Base-by-base conservation (phyloP, 2,329 filamentous ascomycete genomes). In the Monosporascus sp. region DNA sequence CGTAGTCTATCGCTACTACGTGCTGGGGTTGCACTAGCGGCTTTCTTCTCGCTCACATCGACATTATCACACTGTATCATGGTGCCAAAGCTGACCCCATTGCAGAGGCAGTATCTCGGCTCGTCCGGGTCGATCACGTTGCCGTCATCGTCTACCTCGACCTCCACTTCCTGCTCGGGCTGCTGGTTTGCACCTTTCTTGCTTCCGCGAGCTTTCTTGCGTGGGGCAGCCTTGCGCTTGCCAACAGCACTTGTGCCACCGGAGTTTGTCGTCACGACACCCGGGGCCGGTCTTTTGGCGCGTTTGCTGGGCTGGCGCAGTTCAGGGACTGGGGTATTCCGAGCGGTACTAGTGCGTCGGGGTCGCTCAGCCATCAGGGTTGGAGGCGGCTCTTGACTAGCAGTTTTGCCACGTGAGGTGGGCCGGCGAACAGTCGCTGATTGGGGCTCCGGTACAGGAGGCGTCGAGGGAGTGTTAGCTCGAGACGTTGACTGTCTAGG, bases 41-140 rank as follows among this genome's bases (percentile, higher is more conserved):
- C 57, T 51, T 55, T 44, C 51, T 48, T 53, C 57, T 52, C 51
- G 73, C 83, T 81, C 73, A 89, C 86, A 70, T 89, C 85, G 45
- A 82, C 75, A 63, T 90, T 90, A 64, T 93, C 89, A 70, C 89
- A 94, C 55, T 83, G 82, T 66, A 94, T 89, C 89, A 94, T 94
- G 20, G 80, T 84, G 50, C 89, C 89, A 65, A 86, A 92, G 67
- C 87, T 90, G 50, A 94, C 87, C 53, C 89, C 78, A 60, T 89
- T 87, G 69, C 89, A 94, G 51, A 87, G 69, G 65, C 89, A 94
- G 68, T 94, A 94, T 57, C 82, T 76, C 43, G 85, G 81, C 73
- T 94, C 89, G 52, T 90, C 74, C 0, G 88, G 85, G 64, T 91
- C 88, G 63, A 92, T 87, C 25, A 81, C 71, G 55, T 85, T 86